Evolutionary conservation across 495 filamentous ascomycete species (phyloP), one percentile per base, ranked within the genome.

Genomic region (Podospora appendiculata): DNA sequence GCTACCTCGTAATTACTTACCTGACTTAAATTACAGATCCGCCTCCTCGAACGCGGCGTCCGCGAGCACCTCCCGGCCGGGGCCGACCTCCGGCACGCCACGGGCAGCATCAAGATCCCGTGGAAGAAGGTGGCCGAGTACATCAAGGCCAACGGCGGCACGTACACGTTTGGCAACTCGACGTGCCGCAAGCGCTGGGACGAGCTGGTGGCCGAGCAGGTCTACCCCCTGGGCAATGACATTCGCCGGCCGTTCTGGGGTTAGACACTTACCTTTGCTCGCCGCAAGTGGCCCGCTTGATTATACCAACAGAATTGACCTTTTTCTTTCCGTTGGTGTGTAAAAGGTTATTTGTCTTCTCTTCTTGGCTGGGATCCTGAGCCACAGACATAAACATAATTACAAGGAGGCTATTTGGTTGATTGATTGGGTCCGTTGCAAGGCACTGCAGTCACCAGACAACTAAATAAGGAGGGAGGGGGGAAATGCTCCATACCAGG

Each of bases 101-200:
- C 25, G 5, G 50, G 57, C 45, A 60, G 68, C 44, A 48, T 47
- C 34, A 87, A 81, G 61, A 72, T 92, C 0, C 83, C 89, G 3
- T 96, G 91, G 91, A 92, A 92, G 71, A 75, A 79, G 50, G 84
- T 95, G 4, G 78, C 83, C 1, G 77, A 87, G 53, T 85, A 87
- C 52, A 93, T 96, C 43, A 67, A 67, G 50, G 59, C 61, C 1
- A 63, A 86, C 52, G 91, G 89, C 13, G 90, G 89, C 0, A 85
- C 82, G 3, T 96, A 95, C 63, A 79, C 75, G 43, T 96, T 95
- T 65, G 90, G 89, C 1, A 84, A 90, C 64, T 82, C 88, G 3
- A 95, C 90, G 0, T 92, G 88, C 60, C 89, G 89, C 65, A 94
- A 89, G 74, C 88, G 89, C 62, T 96, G 84, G 78, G 72, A 83